A percentile compares a stretch with the other conserved stretches of the same genome.
Conservation (phyloP, 2,329 filamentous ascomycete genomes). For the Ascomycota sp. region DNA sequence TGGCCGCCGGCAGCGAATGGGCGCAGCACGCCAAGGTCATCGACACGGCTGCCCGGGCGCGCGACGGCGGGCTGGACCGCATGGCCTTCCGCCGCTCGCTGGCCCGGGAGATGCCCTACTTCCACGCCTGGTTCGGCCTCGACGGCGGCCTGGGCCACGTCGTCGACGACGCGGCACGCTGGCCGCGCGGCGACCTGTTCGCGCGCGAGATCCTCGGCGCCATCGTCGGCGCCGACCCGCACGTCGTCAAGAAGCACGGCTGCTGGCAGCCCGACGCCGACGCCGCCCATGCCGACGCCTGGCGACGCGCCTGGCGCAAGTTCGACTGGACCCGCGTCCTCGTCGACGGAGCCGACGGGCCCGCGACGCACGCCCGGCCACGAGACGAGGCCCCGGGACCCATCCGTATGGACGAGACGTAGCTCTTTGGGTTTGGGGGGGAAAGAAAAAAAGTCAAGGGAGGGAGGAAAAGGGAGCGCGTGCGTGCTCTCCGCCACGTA, state of each 20-base stretch:
- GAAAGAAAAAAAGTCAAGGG: no score
- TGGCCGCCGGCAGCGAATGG: conserved; percentile 82
- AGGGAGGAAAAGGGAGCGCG: no score
- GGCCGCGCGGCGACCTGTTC: conserved; percentile 85
- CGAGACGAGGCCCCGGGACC: no score
- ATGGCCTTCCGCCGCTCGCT: conserved; percentile 63
- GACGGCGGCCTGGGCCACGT: conserved; percentile 87
- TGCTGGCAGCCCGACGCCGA: conserved; percentile 53
- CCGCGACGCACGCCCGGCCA: no score
- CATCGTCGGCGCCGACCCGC: conserved; percentile 66
- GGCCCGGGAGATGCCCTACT: conserved; percentile 95
- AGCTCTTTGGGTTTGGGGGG: no score
- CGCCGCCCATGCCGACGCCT: conserved; percentile 50
- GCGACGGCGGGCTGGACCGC: conserved; percentile 53
- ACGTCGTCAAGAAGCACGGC: conserved; percentile 78
- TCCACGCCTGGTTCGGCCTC: conserved; percentile 87
- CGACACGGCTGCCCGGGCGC: conserved; percentile 50
- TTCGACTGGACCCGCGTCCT: conserved; percentile 68
- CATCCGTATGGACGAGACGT: no score
- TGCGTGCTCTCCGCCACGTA: no score
- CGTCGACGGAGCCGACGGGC: conserved; percentile 13
- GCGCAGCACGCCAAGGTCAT: conserved; percentile 88
- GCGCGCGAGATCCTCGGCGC: conserved; percentile 81
- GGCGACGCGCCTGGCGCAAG: conserved; percentile 56
- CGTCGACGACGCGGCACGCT: conserved; percentile 65